phyloP scores from a whole-genome alignment of 176 grass and related monocot genomes.

The Thalia dealbata region DNA sequence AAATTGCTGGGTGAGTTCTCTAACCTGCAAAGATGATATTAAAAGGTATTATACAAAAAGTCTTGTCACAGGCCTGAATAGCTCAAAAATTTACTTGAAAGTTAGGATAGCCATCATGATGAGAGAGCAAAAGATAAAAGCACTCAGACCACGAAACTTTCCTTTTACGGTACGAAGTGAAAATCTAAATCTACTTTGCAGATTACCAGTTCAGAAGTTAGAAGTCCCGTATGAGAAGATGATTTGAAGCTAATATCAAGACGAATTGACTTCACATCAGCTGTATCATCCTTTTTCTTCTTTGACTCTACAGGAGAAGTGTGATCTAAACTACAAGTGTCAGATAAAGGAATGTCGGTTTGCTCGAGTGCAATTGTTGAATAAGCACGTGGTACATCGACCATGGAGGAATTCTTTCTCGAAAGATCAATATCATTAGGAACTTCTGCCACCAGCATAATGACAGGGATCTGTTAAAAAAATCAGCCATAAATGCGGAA shows the following conservation, averaged over 20 bases:
- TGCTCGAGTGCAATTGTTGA: slow-evolving; percentile 40
- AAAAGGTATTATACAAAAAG: too few species aligned
- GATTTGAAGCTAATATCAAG: slow-evolving; percentile 99
- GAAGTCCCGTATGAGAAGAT: slow-evolving; percentile 84
- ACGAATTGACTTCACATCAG: slow-evolving; percentile 62
- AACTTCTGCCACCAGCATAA: slow-evolving; percentile 85
- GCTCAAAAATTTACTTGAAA: too few species aligned
- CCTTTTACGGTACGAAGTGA: not conserved
- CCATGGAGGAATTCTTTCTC: slow-evolving; percentile 53
- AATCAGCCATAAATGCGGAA: slow-evolving; percentile 12
- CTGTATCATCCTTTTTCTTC: slow-evolving; percentile 39
- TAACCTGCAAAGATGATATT: slow-evolving; percentile 71
- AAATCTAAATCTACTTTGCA: not conserved
- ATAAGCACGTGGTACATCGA: slow-evolving; percentile 57
- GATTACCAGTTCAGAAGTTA: slow-evolving; percentile 86
- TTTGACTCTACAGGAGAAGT: slow-evolving; percentile 41
- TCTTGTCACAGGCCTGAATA: too few species aligned
- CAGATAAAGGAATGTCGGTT: slow-evolving; percentile 37
- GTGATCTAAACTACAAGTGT: slow-evolving; percentile 45
- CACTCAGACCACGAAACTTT: not conserved
- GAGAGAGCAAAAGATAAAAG: not conserved
- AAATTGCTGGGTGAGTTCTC: slow-evolving; percentile 81
- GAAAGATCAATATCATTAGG: slow-evolving; percentile 69
- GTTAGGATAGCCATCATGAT: not conserved
- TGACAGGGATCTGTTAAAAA: slow-evolving; percentile 70